These are phyloP conservation scores for Aspergillus brasiliensis DNA, from an alignment of 2,329 filamentous ascomycete species.

Conservation along the genomic window DNA sequence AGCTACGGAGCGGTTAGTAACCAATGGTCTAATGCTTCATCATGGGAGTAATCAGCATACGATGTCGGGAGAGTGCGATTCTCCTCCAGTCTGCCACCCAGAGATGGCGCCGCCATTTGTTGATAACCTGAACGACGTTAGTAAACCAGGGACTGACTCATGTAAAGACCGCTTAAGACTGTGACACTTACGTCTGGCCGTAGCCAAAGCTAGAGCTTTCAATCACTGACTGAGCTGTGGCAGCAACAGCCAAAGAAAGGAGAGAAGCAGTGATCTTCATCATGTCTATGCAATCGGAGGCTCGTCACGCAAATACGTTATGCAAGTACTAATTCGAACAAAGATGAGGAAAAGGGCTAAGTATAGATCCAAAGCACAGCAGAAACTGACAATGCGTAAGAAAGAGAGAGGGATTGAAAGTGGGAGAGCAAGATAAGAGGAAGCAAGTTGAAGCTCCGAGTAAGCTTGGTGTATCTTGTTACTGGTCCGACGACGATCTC, in stretches of 20 bases:
- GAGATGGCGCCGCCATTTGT: conserved; percentile 53
- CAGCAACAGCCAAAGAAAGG: conserved; percentile 51
- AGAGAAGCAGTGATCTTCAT: conserved; percentile 47
- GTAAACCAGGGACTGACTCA: background rate
- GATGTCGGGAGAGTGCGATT: conserved; percentile 50
- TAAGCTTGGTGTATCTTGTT: conserved; percentile 9
- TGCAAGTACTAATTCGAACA: background rate
- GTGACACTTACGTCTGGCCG: conserved; percentile 56
- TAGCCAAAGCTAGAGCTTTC: conserved; percentile 78
- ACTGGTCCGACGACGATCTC: conserved; percentile 22
- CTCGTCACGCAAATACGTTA: conserved; percentile 1
- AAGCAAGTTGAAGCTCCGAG: background rate
- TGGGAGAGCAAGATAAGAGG: background rate
- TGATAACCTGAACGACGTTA: conserved; percentile 59
- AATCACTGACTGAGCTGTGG: conserved; percentile 67
- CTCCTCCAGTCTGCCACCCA: conserved; percentile 58
- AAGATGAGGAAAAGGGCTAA: background rate
- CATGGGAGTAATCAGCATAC: background rate
- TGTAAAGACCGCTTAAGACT: background rate
- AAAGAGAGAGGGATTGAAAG: background rate
- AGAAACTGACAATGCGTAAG: background rate
- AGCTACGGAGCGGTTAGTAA: conserved; percentile 49
- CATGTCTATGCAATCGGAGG: conserved; percentile 27
- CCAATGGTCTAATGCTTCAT: background rate
- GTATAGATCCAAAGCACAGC: background rate